Evolutionary conservation across 441 rosid genomes (phyloP), one percentile per base, ranked within the genome.

Genomic region (Flueggea neowawraea): DNA sequence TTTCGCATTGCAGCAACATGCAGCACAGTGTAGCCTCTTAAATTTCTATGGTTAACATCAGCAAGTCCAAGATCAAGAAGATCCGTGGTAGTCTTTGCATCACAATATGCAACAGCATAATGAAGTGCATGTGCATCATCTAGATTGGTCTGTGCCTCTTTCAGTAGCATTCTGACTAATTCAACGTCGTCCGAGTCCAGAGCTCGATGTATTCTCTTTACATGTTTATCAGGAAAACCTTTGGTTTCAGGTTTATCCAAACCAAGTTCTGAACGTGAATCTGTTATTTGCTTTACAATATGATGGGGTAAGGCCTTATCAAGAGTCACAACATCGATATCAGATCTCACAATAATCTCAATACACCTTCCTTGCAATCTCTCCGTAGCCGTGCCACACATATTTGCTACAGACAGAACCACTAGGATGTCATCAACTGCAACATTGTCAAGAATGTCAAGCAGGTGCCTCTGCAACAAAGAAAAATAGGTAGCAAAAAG

Each of bases 141-240:
- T 32, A 94, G 73, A 64, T 66, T 84, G 32, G 84, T 80, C 49
- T 84, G 78, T 6, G 80, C 85, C 62, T 94, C 99, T 53, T 67
- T 77, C 55, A 91, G 69, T 14, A 94, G 84, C 90, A 87, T 75
- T 60, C 88, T 77, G 52, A 94, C 94, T 62, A 94, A 71, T 58
- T 94, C 96, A 12, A 94, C 89, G 52, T 94, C 99, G 43, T 94
- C 97, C 0, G 97, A 94, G 61, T 94, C 97, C 4, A 94, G 69
- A 2, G 96, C 99, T 55, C 88, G 71, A 60, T 82, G 82, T 52
- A 91, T 84, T 71, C 97, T 80, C 73, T 58, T 82, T 11, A 81
- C 78, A 52, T 83, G 88, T 68, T 83, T 89, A 16, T 84, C 81
- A 2, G 80, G 85, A 48, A 73, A 36, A 8, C 41, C 41, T 36